These are phyloP conservation scores for Fusarium foetens DNA, from an alignment of 2,329 filamentous ascomycete species.

Conservation along the genomic window DNA sequence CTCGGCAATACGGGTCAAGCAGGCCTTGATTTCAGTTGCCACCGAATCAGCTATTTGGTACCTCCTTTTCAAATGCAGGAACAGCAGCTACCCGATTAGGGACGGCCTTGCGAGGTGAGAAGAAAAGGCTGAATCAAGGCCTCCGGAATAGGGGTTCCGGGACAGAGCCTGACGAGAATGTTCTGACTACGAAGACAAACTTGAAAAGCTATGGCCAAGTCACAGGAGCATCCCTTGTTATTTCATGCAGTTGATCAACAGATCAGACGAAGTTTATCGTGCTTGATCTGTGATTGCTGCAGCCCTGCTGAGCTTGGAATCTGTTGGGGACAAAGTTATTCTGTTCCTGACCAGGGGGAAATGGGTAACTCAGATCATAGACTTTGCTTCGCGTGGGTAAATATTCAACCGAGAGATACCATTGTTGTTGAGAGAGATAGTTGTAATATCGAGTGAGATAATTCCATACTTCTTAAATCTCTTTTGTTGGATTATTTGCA, in stretches of 20 bases:
- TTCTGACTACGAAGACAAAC: background rate
- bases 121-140: background rate
- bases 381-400: background rate
- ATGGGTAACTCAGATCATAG: background rate
- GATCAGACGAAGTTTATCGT: background rate
- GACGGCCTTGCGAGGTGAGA: background rate
- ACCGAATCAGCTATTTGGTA: no score
- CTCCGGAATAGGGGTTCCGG: background rate
- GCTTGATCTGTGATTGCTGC: background rate
- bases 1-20: background rate
- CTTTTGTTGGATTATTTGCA: background rate
- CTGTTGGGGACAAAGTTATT: background rate
- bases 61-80: background rate
- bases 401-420: fast-evolving
- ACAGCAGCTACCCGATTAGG: background rate
- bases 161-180: background rate
- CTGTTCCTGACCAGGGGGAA: background rate
- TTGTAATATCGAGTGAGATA: background rate
- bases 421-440: background rate
- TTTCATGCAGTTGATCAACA: background rate
- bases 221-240: background rate
- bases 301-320: background rate
- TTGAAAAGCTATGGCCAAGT: background rate
- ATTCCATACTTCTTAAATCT: background rate
- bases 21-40: no score